A percentile compares a stretch with the other conserved stretches of the same genome.
These are phyloP conservation scores for Amanita inopinata DNA, from an alignment of 768 basidiomycete genomes.

Conservation along the genomic window DNA sequence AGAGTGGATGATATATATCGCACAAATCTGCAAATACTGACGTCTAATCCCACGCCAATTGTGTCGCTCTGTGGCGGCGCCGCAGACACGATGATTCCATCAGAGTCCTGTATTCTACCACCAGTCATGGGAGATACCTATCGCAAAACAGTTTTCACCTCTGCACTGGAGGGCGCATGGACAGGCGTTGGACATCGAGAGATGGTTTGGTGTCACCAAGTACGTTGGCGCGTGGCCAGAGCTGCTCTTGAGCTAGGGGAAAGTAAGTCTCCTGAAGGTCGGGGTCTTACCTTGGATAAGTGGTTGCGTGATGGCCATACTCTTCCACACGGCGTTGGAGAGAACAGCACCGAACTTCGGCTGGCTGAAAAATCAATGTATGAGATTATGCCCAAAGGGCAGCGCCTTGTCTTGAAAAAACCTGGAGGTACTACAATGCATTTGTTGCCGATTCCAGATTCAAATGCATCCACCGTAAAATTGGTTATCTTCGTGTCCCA, in stretches of 20 bases:
- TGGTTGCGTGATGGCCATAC: constrained; percentile 63
- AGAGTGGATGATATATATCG: constrained; percentile 70
- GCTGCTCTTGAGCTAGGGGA: constrained; percentile 60
- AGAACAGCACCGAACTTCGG: background rate
- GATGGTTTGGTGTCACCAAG: constrained; percentile 99
- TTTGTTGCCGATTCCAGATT: constrained; percentile 40
- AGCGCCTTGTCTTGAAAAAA: constrained; percentile 31
- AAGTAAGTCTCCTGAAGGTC: constrained; percentile 17
- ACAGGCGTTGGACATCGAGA: constrained; percentile 92
- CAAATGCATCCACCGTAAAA: constrained; percentile 14
- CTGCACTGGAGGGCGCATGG: constrained; percentile 85
- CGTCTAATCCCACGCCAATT: constrained; percentile 48
- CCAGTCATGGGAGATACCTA: constrained; percentile 21
- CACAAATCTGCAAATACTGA: constrained; percentile 30
- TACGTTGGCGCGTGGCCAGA: constrained; percentile 81
- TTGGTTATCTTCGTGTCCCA: constrained; percentile 53
- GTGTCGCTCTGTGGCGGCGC: constrained; percentile 88
- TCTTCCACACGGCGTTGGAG: constrained; percentile 24
- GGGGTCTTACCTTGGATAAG: constrained; percentile 36
- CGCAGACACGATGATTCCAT: constrained; percentile 84
- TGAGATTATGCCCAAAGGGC: constrained; percentile 26
- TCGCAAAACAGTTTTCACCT: constrained; percentile 69
- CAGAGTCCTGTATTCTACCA: constrained; percentile 74
- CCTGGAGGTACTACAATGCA: constrained; percentile 36
- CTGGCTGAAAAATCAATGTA: constrained; percentile 19